Conservation (phyloP, 2,329 filamentous ascomycete species). For the Aspergillus nomiae region DNA sequence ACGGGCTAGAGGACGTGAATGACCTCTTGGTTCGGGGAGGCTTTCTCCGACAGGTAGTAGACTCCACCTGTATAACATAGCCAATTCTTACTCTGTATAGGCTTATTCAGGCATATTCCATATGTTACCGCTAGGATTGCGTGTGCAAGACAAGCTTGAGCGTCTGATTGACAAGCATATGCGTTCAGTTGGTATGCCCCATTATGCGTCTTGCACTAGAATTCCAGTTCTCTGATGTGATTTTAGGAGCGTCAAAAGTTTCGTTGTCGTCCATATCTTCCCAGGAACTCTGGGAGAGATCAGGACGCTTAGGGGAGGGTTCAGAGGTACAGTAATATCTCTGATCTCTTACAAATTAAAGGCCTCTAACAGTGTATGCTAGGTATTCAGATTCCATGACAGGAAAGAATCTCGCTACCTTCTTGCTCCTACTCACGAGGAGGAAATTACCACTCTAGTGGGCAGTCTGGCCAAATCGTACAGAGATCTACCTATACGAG, state of each 20-base stretch:
- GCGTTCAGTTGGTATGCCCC: constrained; percentile 64
- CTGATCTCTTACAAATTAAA: neutral
- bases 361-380: constrained; percentile 2
- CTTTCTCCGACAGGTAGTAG: constrained; percentile 68
- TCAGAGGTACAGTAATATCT: constrained; percentile 64
- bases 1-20: constrained; percentile 58
- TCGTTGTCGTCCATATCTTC: constrained; percentile 84
- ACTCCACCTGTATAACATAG: neutral
- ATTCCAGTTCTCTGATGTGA: neutral
- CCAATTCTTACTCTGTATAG: constrained; percentile 43
- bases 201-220: neutral
- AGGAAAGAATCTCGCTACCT: constrained; percentile 74
- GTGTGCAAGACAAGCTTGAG: constrained; percentile 88
- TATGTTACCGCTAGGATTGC: constrained; percentile 79
- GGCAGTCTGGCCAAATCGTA: constrained; percentile 74
- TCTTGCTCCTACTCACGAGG: constrained; percentile 90
- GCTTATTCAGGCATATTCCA: constrained; percentile 91
- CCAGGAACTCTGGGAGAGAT: constrained; percentile 78
- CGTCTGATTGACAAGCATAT: constrained; percentile 86
- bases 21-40: constrained; percentile 70
- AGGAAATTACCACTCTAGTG: constrained; percentile 88
- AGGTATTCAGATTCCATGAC: constrained; percentile 81
- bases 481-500: constrained; percentile 77
- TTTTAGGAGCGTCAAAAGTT: constrained; percentile 72
- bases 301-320: constrained; percentile 74